Percentiles rank a stretch among this genome's conserved stretches.
phyloP scores from a whole-genome alignment of 2,329 filamentous ascomycete genomes.

The Mycosphaerelloides madeirae region DNA sequence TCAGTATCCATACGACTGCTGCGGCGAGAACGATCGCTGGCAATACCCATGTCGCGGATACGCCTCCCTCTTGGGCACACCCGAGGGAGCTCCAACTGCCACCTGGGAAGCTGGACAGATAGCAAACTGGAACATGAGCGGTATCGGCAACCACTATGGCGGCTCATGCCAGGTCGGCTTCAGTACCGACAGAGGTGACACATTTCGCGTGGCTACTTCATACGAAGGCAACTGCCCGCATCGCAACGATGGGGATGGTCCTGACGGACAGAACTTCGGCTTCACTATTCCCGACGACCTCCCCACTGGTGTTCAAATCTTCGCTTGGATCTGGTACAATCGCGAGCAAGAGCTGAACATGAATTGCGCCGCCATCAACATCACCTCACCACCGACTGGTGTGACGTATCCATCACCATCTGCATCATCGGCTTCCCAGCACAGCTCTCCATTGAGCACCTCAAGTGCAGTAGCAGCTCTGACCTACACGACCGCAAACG shows the following conservation, averaged over 20 bases:
- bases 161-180: constrained; percentile 45
- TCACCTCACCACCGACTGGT: constrained; percentile 26
- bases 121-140: constrained; percentile 39
- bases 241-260: constrained; percentile 34
- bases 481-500: constrained; percentile 17
- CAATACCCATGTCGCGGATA: constrained; percentile 41
- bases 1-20: constrained; percentile 45
- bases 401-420: not conserved
- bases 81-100: constrained; percentile 39
- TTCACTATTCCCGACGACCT: constrained; percentile 44
- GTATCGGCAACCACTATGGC: constrained; percentile 42
- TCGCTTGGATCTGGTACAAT: constrained; percentile 48
- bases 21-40: constrained; percentile 34
- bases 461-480: not conserved
- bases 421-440: too few species aligned
- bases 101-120: constrained; percentile 41
- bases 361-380: constrained; percentile 44
- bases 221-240: constrained; percentile 48
- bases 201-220: constrained; percentile 42
- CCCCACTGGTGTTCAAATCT: constrained; percentile 39
- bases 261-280: constrained; percentile 41
- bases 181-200: constrained; percentile 40
- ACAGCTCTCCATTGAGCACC: not conserved
- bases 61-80: constrained; percentile 40
- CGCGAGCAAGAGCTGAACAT: constrained; percentile 45